Percentiles rank a stretch among this genome's conserved stretches.
These are phyloP conservation scores for Aspergillus cejpii DNA, from an alignment of 2,329 filamentous ascomycete species.

Conservation along the genomic window DNA sequence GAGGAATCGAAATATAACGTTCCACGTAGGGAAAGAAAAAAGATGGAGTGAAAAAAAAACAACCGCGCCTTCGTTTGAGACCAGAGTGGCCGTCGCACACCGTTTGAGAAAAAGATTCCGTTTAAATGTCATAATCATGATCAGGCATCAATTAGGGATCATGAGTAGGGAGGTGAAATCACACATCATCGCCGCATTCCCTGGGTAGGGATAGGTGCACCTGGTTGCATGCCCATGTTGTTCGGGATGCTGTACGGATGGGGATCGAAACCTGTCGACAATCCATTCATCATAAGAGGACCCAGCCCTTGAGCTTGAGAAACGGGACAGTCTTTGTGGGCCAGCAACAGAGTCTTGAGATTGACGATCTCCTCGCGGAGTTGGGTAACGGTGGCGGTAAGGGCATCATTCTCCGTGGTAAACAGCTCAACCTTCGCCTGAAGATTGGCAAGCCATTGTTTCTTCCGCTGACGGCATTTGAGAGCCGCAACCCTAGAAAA, in stretches of 20 bases:
- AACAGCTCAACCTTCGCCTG: conserved; percentile 93
- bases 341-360: conserved; percentile 82
- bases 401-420: conserved; percentile 80
- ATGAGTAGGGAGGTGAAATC: background rate
- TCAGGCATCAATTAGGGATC: conserved; percentile 9
- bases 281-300: conserved; percentile 38
- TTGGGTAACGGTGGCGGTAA: conserved; percentile 75
- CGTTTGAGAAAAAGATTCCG: conserved; percentile 1
- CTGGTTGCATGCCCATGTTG: conserved; percentile 39
- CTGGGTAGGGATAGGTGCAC: conserved; percentile 32
- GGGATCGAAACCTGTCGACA: conserved; percentile 36
- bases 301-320: conserved; percentile 73
- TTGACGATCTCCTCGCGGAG: conserved; percentile 90
- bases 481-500: conserved; percentile 74
- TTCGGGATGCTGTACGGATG: conserved; percentile 40
- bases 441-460: conserved; percentile 94
- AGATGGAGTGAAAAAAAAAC: conserved; percentile 12
- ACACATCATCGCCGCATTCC: conserved; percentile 31
- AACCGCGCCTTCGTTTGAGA: background rate
- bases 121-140: conserved; percentile 3
- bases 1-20: conserved; percentile 16
- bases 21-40: conserved; percentile 9
- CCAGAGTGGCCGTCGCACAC: background rate
- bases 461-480: conserved; percentile 96
- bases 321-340: conserved; percentile 93